Base-by-base conservation (phyloP, 73 alveolate species). In the Tetrahymena borealis region DNA sequence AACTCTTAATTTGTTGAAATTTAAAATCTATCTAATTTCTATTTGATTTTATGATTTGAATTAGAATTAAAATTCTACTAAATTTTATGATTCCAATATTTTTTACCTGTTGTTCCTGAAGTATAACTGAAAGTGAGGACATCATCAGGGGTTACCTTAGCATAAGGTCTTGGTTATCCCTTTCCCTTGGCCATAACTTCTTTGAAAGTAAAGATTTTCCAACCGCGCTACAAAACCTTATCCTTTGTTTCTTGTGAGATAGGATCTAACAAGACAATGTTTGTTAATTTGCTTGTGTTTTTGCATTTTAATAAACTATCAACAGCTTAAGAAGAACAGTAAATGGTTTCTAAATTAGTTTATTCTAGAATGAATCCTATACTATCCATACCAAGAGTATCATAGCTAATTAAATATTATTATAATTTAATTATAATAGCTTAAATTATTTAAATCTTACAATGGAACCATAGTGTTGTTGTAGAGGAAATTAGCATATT, bases 91-190 rank as follows among this genome's bases (percentile, higher is more conserved):
- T n/a, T 60, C 1, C 6, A 33, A 42, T 42, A 20, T 41, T 60
- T 60, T 20, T 60, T 60, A 60, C 99, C 99, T 15, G 99, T 97
- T n/a, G 99, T 98, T 18, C 99, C 99, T 33, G 99, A 96, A 16
- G 99, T 98, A 96, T 98, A 98, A 94, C 99, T 97, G 90, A 98
- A 95, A 36, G 99, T 97, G 90, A 91, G 94, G 38, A 96, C 91
- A 32, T 94, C 36, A 11, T 93, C 95, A 18, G 98, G 98, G 40
- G 0, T 35, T 32, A 79, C 93, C 37, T 93, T 36, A 7, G 78
- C 78, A 39, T n/a, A 33, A 13, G 92, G 91, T 12, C 60, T 33
- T 3, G 31, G 40, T 32, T 39, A n/a, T 93, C 78, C 32, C 37
- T 90, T 85, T 7, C 95, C 95, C 13, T 79, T 37, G 78, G 90